These are phyloP conservation scores for Amoebophrya sp. DNA, from an alignment of 169 alveolate genomes.

Conservation along the genomic window DNA sequence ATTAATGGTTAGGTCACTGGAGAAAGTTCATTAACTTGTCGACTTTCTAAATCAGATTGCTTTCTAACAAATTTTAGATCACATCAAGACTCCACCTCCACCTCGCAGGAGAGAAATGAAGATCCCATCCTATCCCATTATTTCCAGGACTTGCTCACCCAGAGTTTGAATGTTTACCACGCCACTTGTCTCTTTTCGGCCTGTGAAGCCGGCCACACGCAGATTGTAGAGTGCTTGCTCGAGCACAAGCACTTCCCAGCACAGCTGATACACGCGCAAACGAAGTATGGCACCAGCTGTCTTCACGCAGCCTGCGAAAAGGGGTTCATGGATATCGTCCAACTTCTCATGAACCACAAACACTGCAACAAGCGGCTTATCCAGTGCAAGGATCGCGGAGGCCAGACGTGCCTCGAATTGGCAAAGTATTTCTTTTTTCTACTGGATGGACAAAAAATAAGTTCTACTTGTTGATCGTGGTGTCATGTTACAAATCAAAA, in stretches of 20 bases:
- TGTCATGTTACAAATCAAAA: too few species aligned
- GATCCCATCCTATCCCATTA: too few species aligned
- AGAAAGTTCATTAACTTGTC: too few species aligned
- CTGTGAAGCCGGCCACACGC: neutral
- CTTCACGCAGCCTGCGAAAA: conserved; percentile 21
- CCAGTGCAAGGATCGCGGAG: neutral
- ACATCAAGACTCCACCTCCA: too few species aligned
- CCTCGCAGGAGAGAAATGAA: too few species aligned
- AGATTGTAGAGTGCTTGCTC: neutral
- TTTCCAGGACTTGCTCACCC: neutral
- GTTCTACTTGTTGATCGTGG: too few species aligned
- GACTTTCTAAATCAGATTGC: too few species aligned
- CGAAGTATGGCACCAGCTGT: conserved; percentile 14
- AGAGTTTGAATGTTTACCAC: neutral
- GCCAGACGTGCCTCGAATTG: neutral
- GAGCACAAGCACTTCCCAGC: neutral
- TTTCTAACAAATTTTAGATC: too few species aligned
- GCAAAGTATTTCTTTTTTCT: neutral
- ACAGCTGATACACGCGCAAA: neutral
- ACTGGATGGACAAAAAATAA: neutral
- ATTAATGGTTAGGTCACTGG: too few species aligned
- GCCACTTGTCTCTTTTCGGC: neutral
- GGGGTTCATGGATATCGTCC: conserved; percentile 17
- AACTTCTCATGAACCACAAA: neutral
- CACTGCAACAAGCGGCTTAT: neutral